Base-by-base conservation (phyloP, 768 basidiomycete genomes). In the Xanthoconium stramineum region DNA sequence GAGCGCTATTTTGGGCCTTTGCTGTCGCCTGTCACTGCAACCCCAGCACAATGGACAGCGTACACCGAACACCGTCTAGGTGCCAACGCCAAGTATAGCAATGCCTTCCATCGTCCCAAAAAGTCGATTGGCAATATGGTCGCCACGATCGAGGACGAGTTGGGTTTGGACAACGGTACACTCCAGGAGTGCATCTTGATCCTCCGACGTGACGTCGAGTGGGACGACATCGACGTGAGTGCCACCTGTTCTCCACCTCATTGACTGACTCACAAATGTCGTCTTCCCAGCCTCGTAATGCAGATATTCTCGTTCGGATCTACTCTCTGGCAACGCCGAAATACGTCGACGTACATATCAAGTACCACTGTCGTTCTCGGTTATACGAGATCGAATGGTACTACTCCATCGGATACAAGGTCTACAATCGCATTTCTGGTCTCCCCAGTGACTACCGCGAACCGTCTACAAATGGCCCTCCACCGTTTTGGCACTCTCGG, bases 311-410 rank as follows among this genome's bases (percentile, higher is more conserved):
- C 9, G 45, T 43, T 17, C 50, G 48, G 35, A 47, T 63, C 36
- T 53, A 53, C 30, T 63, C 61, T 1, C 61, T 47, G 0, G 24
- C 60, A 3, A 36, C 50, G 9, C 55, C 62, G 6, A 48, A 46
- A 24, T 63, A 51, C 42, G 53, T 63, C 35, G 55, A 63, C 7
- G 55, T 59, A 9, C 58, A 55, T 17, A 10, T 63, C 19, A 50
- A 47, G 19, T 58, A 58, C 50, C 29, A 58, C 24, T 43, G 40
- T 37, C 47, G 51, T 12, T 5, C 40, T 20, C 29, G 58, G 19
- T 20, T 12, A 13, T 30, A 15, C 35, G 5, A 5, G 5, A 32
- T 56, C 33, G 40, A 62, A n/a, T 56, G 54, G 59, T 20, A 12
- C 19, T 65, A 59, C 42, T 52, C 52, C 5, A 10, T 59, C 10